phyloP scores from a whole-genome alignment of 1,284 basidiomycete species.

The Tetrapyrgos nigripes region DNA sequence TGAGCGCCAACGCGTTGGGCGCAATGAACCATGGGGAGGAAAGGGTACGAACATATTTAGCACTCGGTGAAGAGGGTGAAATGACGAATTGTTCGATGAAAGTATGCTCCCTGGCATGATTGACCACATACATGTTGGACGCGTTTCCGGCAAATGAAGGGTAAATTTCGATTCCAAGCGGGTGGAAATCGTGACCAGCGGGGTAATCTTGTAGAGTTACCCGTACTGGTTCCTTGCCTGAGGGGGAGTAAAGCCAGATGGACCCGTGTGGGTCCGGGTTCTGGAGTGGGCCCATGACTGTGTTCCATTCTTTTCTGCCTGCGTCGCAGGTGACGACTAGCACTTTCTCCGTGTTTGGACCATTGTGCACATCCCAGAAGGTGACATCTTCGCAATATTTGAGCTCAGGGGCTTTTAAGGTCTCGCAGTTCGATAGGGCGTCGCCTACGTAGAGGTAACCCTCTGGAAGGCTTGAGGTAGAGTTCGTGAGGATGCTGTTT shows the following conservation, averaged over 20 bases:
- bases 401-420: constrained; percentile 46
- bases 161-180: constrained; percentile 57
- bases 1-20: constrained; percentile 69
- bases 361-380: constrained; percentile 61
- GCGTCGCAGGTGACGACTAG: constrained; percentile 62
- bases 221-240: constrained; percentile 27
- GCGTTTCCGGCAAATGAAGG: constrained; percentile 51
- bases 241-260: constrained; percentile 50
- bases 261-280: constrained; percentile 56
- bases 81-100: constrained; percentile 70
- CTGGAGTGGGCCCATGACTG: constrained; percentile 66
- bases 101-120: constrained; percentile 63
- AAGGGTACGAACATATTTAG: constrained; percentile 63
- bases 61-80: constrained; percentile 49
- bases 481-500: constrained; percentile 46
- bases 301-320: constrained; percentile 63
- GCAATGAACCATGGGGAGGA: constrained; percentile 59
- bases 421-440: constrained; percentile 48
- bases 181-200: constrained; percentile 57
- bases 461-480: constrained; percentile 44
- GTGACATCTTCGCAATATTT: constrained; percentile 68
- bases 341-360: constrained; percentile 42
- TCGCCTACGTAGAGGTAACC: constrained; percentile 57
- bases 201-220: constrained; percentile 51
- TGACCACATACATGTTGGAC: constrained; percentile 67